Evolutionary conservation across 257 asterid genomes (phyloP).

Genomic region (Dorcoceras hygrometricum): DNA sequence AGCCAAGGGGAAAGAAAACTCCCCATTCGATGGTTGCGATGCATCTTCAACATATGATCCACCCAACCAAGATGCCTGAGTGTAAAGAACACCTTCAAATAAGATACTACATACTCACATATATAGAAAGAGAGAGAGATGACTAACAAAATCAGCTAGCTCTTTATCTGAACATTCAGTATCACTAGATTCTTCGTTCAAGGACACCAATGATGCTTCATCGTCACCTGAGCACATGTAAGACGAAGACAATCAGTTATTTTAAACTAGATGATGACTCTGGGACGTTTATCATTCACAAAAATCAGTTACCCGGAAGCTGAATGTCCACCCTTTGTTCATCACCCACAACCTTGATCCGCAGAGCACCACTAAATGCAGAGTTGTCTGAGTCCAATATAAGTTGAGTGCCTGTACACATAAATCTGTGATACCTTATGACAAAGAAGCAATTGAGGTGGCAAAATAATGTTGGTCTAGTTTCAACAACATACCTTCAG

Average conservation of each 20-base stretch:
- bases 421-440: slow-evolving; percentile 19
- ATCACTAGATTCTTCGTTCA: slow-evolving; percentile 50
- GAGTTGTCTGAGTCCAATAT: slow-evolving; percentile 28
- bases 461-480: slow-evolving; percentile 8
- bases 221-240: slow-evolving; percentile 49
- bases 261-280: slow-evolving; percentile 17
- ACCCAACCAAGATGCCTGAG: slow-evolving; percentile 83
- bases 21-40: slow-evolving; percentile 55
- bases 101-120: not conserved
- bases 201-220: slow-evolving; percentile 58
- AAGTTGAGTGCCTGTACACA: slow-evolving; percentile 43
- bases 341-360: slow-evolving; percentile 51
- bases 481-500: slow-evolving; percentile 50
- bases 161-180: slow-evolving; percentile 68
- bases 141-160: slow-evolving; percentile 68
- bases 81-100: slow-evolving; percentile 22
- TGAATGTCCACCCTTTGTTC: slow-evolving; percentile 54
- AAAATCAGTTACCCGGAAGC: slow-evolving; percentile 59
- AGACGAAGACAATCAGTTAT: slow-evolving; percentile 20
- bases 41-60: slow-evolving; percentile 72
- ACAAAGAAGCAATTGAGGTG: slow-evolving; percentile 16
- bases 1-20: slow-evolving; percentile 55
- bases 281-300: slow-evolving; percentile 14
- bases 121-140: slow-evolving; percentile 11
- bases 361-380: slow-evolving; percentile 41